Evolutionary conservation across 768 basidiomycete genomes (phyloP), one percentile per base, ranked within the genome.

Genomic region (Serendipita vermifera): DNA sequence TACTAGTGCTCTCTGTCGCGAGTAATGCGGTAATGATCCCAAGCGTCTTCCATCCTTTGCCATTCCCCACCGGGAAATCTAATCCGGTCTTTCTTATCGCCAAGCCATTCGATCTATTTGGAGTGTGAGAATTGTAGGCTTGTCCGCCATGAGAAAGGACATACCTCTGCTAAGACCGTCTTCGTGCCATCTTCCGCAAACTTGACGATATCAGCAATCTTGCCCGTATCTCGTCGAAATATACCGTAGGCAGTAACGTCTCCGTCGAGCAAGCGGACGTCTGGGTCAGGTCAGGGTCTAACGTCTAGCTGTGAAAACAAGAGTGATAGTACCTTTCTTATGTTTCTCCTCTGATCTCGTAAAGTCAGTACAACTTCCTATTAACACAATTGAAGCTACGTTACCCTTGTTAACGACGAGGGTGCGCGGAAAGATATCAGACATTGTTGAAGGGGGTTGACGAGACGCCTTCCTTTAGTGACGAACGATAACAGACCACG

Each of bases 41-140:
- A 51, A 27, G 46, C 46, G 24, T 51, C 32, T 22, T 51, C 29
- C 9, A 51, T 22, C 24, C 17, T 51, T 7, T 24, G 17, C 46
- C 46, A 51, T n/a, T 31, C 46, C 7, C 27, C 46, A 7, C 46
- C 46, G 29, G 27, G 5, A 31, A 51, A 11, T 15, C 46, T 22
- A 51, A 51, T 51, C 46, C 32, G 26, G 46, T 51, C 46, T 29
- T 51, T 31, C n/a, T n/a, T 22, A n/a, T 51, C 46, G 24, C 46
- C 22, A n/a, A 51, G 22, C 46, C 46, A 51, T 29, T 51, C 22
- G 22, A n/a, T n/a, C n/a, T n/a, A n/a, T n/a, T n/a, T n/a, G n/a
- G n/a, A n/a, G n/a, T n/a, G n/a, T n/a, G n/a, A n/a, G n/a, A n/a
- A n/a, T n/a, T n/a, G n/a, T n/a, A n/a, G n/a, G n/a, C n/a, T n/a